Evolutionary conservation across 2,329 filamentous ascomycete species (phyloP).

Genomic region (Fusarium graminum): DNA sequence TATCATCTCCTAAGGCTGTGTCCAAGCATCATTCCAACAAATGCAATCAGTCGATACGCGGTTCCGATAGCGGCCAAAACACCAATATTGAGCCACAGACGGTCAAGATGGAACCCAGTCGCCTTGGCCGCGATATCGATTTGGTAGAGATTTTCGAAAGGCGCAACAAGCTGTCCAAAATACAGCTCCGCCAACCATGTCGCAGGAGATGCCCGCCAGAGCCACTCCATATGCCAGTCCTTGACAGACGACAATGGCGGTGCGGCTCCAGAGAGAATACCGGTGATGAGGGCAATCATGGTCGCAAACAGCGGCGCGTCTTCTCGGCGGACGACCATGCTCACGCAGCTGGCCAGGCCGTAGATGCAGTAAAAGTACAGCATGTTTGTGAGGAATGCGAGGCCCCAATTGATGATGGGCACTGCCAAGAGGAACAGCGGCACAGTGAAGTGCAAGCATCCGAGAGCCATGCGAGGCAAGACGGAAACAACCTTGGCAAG

Average conservation of each 20-base stretch:
- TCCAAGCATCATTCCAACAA: constrained; percentile 43
- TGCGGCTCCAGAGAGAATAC: constrained; percentile 66
- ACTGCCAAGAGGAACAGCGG: constrained; percentile 63
- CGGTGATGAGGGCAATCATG: constrained; percentile 66
- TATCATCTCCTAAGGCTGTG: constrained; percentile 42
- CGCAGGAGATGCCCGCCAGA: constrained; percentile 67
- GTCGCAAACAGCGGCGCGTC: constrained; percentile 69
- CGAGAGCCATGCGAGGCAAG: constrained; percentile 63
- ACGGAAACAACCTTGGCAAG: constrained; percentile 67
- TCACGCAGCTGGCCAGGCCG: constrained; percentile 65
- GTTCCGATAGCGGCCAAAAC: constrained; percentile 60
- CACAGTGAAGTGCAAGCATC: constrained; percentile 67
- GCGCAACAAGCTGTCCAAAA: constrained; percentile 64
- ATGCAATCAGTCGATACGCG: constrained; percentile 60
- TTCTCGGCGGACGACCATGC: constrained; percentile 67
- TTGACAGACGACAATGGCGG: constrained; percentile 63
- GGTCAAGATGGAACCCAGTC: constrained; percentile 62
- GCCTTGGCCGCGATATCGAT: constrained; percentile 59
- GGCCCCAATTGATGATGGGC: constrained; percentile 63
- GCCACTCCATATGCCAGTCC: constrained; percentile 66
- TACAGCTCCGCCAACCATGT: constrained; percentile 70
- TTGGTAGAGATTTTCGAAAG: constrained; percentile 64
- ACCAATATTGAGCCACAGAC: constrained; percentile 61
- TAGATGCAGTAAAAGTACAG: constrained; percentile 71
- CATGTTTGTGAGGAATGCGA: constrained; percentile 64